phyloP scores from a whole-genome alignment of 176 grass and related monocot genomes.

The Juncus inflexus region DNA sequence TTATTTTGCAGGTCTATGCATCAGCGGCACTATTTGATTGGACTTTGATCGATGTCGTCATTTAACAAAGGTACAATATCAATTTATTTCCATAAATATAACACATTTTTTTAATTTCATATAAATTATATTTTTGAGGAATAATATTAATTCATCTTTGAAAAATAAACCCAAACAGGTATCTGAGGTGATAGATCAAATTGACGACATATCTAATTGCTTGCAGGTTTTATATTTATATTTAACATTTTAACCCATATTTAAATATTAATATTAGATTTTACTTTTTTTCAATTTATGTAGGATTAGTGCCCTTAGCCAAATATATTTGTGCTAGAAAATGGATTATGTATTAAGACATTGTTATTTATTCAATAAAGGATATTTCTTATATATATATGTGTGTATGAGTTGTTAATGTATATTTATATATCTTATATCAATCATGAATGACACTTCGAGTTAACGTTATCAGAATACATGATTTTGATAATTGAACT shows the following conservation, averaged over 20 bases:
- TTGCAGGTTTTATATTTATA: constrained; percentile 64
- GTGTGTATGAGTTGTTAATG: too few species aligned
- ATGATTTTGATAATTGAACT: too few species aligned
- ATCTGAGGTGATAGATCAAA: constrained; percentile 72
- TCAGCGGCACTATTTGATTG: constrained; percentile 54
- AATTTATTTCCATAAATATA: neutral
- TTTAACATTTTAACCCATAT: constrained; percentile 26
- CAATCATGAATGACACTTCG: too few species aligned
- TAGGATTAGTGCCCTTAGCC: too few species aligned
- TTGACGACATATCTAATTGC: constrained; percentile 83
- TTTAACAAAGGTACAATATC: constrained; percentile 53
- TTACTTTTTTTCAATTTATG: neutral
- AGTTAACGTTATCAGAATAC: too few species aligned
- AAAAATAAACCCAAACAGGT: constrained; percentile 44
- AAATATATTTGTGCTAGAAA: too few species aligned
- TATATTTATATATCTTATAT: too few species aligned
- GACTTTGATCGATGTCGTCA: constrained; percentile 84
- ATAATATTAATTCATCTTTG: constrained; percentile 22
- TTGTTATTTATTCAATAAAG: too few species aligned
- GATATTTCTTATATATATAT: too few species aligned
- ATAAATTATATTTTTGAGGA: neutral
- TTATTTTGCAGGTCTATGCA: constrained; percentile 44
- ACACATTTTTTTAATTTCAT: constrained; percentile 6
- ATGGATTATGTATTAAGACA: too few species aligned
- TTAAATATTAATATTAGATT: neutral